These are phyloP conservation scores for Neurospora terricola DNA, from an alignment of 495 filamentous ascomycete species.

Conservation along the genomic window DNA sequence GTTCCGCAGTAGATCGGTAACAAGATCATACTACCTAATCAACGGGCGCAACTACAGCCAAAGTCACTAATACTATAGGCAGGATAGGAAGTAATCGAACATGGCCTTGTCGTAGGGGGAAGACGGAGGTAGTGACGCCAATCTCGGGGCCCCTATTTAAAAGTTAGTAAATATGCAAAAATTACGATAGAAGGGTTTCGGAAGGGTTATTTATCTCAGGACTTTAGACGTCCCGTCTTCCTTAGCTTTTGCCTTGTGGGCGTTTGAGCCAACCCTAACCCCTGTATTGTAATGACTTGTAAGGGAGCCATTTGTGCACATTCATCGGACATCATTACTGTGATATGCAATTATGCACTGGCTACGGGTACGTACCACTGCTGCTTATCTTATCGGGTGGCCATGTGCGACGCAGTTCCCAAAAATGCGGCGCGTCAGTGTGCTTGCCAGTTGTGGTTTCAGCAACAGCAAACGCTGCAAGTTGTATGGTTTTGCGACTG, in stretches of 20 bases:
- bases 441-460: background rate
- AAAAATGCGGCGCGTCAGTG: background rate
- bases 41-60: background rate
- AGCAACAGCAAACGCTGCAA: background rate
- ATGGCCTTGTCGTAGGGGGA: constrained; percentile 98
- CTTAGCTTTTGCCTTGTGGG: background rate
- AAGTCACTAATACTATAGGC: background rate
- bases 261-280: background rate
- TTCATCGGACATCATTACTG: too few species aligned
- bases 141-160: constrained; percentile 78
- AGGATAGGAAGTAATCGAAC: constrained; percentile 70
- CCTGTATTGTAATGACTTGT: background rate
- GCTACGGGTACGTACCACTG: background rate
- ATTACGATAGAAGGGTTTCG: background rate
- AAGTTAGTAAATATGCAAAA: background rate
- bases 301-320: background rate
- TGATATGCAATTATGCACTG: background rate
- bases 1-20: background rate
- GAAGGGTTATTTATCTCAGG: background rate
- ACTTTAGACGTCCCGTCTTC: background rate
- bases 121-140: constrained; percentile 91
- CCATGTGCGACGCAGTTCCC: background rate
- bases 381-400: background rate
- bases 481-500: background rate
- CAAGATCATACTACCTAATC: background rate